Evolutionary conservation across 2,329 filamentous ascomycete genomes (phyloP).

Genomic region (Teratosphaeria epicoccoides): DNA sequence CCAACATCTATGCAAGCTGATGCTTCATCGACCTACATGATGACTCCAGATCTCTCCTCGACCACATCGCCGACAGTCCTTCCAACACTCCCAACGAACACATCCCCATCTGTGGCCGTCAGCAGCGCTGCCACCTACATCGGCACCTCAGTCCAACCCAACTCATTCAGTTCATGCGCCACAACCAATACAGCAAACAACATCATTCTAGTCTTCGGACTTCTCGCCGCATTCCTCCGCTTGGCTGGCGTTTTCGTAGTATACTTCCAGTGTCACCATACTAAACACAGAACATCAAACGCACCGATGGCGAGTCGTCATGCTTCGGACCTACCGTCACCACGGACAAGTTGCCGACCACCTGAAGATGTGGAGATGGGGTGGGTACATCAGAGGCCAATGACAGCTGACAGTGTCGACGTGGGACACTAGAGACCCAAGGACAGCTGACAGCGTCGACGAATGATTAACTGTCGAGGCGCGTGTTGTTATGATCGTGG

Average conservation of each 20-base stretch:
- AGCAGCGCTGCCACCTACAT: no score
- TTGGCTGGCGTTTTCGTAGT: not conserved
- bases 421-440: not conserved
- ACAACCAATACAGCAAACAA: not conserved
- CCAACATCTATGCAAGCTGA: not conserved
- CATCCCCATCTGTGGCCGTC: not conserved
- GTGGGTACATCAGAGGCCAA: not conserved
- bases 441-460: not conserved
- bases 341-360: not conserved
- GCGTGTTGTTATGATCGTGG: not conserved
- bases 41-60: not conserved
- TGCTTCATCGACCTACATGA: not conserved
- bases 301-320: not conserved
- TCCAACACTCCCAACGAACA: not conserved
- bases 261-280: not conserved
- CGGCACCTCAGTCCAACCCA: no score
- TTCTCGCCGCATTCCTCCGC: not conserved
- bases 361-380: not conserved
- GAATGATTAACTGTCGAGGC: not conserved
- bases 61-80: not conserved
- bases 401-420: not conserved
- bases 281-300: not conserved
- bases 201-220: not conserved
- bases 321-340: not conserved
- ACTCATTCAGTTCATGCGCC: not conserved